A percentile compares a stretch with the other conserved stretches of the same genome.
phyloP scores from a whole-genome alignment of 1,284 basidiomycete genomes.

The Tilletia caries region DNA sequence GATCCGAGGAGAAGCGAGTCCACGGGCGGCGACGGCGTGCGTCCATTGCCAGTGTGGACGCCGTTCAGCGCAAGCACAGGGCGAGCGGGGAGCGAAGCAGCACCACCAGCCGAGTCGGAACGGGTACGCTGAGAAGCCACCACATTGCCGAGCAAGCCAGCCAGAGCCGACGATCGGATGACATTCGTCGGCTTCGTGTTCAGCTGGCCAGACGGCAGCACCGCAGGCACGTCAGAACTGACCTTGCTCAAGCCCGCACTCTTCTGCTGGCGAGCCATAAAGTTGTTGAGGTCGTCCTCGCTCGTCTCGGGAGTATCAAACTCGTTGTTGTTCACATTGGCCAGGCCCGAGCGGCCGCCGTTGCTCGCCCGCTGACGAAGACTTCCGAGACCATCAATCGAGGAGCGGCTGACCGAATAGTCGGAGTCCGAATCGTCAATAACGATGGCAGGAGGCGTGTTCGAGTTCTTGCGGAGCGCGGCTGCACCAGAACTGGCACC shows the following conservation, averaged over 20 bases:
- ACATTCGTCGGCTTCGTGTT: slow-evolving; percentile 25
- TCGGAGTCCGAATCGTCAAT: slow-evolving; percentile 44
- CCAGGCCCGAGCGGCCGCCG: not conserved
- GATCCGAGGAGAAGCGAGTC: slow-evolving; percentile 18
- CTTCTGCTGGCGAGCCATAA: not conserved
- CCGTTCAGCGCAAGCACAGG: slow-evolving; percentile 7
- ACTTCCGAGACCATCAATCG: slow-evolving; percentile 16
- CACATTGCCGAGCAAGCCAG: slow-evolving; percentile 23
- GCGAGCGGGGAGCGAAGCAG: not conserved
- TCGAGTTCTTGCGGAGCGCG: slow-evolving; percentile 14
- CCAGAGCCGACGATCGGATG: slow-evolving; percentile 3
- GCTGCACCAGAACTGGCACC: slow-evolving; percentile 1
- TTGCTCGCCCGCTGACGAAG: not conserved
- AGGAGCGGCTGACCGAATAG: slow-evolving; percentile 25
- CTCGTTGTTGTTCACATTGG: slow-evolving; percentile 19
- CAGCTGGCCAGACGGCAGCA: slow-evolving; percentile 15
- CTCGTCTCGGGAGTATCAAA: slow-evolving; percentile 45
- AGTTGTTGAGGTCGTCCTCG: slow-evolving; percentile 33
- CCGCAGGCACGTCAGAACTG: not conserved
- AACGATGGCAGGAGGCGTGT: slow-evolving; percentile 38
- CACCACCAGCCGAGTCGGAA: slow-evolving; percentile 4
- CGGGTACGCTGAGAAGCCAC: slow-evolving; percentile 33
- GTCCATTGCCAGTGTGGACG: not conserved
- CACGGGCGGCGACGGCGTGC: slow-evolving; percentile 21
- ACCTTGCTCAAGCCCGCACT: not conserved